Base-by-base conservation (phyloP, 1,284 basidiomycete genomes). In the Leccinum ponderosum region DNA sequence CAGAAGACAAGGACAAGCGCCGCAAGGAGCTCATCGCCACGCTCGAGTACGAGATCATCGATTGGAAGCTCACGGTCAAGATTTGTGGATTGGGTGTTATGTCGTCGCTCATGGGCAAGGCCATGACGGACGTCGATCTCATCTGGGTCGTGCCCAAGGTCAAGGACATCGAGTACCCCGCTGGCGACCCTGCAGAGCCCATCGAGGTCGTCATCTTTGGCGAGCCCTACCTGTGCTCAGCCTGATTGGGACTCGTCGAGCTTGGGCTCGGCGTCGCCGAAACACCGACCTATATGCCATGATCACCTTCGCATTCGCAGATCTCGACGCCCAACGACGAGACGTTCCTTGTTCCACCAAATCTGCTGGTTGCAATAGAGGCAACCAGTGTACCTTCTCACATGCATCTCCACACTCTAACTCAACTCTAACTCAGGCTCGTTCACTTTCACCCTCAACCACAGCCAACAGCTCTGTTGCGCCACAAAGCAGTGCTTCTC, bases 241-340 rank as follows among this genome's bases (percentile, higher is more conserved):
- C 20, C 20, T 20, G 20, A 20, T 20, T 20, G 20, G 20, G 84
- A 86, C 56, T 74, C 67, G 25, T 73, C 77, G 6, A 84, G 81
- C n/a, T 6, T 48, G 14, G 7, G 25, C 9, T 63, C 64, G 8
- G 77, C 62, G 64, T 72, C 66, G 67, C 70, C 68, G 4, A 77
- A 61, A 72, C 54, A 59, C 22, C 72, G 62, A 65, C 78, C 73
- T 9, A 62, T 65, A 20, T 20, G 20, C 20, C 20, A 20, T 20
- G 20, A 7, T 82, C 83, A 0, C 83, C 83, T 9, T 76, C 78
- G 44, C 79, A 78, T 57, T 83, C 82, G 72, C 84, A 59, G 74
- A 74, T 64, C 64, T 77, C 53, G 78, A 85, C 64, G 70, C 79
- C 52, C 73, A 80, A 79, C 3, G 71, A 76, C 2, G 74, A 75